Evolutionary conservation across 306 rosid species (phyloP), one percentile per base, ranked within the genome.

Genomic region (Vicia villosa): DNA sequence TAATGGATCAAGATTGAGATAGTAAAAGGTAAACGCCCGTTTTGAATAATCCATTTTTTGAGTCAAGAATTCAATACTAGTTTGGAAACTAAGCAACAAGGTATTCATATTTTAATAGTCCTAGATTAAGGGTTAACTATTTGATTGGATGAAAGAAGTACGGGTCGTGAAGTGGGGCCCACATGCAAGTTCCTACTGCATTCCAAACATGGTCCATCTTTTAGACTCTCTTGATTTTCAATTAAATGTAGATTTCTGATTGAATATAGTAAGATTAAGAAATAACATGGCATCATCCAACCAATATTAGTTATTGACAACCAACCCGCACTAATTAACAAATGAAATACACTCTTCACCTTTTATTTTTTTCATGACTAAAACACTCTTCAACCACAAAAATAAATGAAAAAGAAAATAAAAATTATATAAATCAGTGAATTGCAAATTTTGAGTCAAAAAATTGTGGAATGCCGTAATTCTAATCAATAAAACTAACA

Each of bases 61-160:
- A 58, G 78, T 80, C 84, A 70, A 70, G 6, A 58, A 80, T 46
- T 66, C 74, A 75, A 80, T 50, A n/a, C n/a, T n/a, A 42, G 66
- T 42, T 68, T 60, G 19, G 54, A 65, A 40, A 64, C 56, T 32
- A 75, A 58, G 74, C 66, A 75, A 28, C 17, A 49, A 11, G 1
- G n/a, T 54, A 54, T 54, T 22, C 10, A 11, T 67, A 65, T 68
- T 41, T 61, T 73, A 74, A 24, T 66, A 56, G 8, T 36, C 52
- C 61, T 74, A 68, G 50, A 34, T 21, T 62, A 4, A 5, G 15
- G 42, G 64, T 65, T 36, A 32, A 5, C 63, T 34, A 70, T 70
- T 65, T 73, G 5, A 66, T 8, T 74, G 78, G 8, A 66, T 8
- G 26, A 26, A 74, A 64, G 30, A 30, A 52, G 59, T 13, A 63